Base-by-base conservation (phyloP, 345 rosid genomes). In the Camelina laxa region DNA sequence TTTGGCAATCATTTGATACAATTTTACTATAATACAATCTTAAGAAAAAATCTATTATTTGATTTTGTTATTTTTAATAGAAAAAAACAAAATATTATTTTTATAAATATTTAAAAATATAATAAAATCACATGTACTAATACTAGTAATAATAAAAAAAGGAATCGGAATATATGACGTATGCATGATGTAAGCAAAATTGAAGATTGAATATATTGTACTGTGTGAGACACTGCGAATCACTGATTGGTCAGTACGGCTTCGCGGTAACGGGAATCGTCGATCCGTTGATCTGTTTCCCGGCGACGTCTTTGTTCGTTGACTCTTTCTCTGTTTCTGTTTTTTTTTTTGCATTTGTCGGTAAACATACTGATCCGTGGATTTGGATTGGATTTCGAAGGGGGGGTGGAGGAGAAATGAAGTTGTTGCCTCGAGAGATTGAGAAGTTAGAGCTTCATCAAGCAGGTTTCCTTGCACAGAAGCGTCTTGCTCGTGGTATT, bases 391-490 rank as follows among this genome's bases (percentile, higher is more conserved):
- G n/a, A n/a, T n/a, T n/a, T n/a, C n/a, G n/a, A n/a, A 24, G 21
- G 69, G 36, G 41, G 3, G 41, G 13, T 2, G 41, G 42, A 9
- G 41, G 27, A 36, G 53, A 36, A 58, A 94, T 91, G 99, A 94
- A 80, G 73, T 61, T 92, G 78, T 62, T 76, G 35, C 99, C 96
- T 2, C 84, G 91, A 76, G 99, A 95, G 81, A 78, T 83, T n/a
- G 97, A 90, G 75, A 95, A 95, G 73, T 67, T 95, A 48, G 86
- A 67, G 33, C 92, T 95, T 57, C 97, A 95, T 75, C 82, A 82
- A 65, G 98, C 98, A 4, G 98, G 97, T 17, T 84, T 77, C 80
- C 92, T 95, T 22, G 97, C 99, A 0, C 99, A 92, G 86, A 95
- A 95, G 79, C 99, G 96, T 69, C 96, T 95, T 20, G 97, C 99